Evolutionary conservation across 495 filamentous ascomycete species (phyloP), one percentile per base, ranked within the genome.

Genomic region (Friedmanniomyces simplex): DNA sequence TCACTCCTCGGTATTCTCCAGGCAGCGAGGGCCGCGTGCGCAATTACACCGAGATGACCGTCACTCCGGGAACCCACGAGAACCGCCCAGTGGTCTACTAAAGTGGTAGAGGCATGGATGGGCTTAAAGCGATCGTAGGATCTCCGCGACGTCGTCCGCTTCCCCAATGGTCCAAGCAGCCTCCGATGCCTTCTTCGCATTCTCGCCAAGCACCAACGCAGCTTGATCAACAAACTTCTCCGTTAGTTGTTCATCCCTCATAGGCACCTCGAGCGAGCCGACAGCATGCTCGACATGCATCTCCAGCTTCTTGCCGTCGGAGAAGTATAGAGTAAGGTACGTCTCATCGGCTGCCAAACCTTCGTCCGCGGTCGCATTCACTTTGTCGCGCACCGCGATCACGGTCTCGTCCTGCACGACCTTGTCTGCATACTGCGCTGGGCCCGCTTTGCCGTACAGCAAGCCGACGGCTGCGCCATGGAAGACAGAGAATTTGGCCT

Each of bases 401-500:
- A 77, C 68, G 1, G 59, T 63, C 13, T 55, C 39, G 55, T 75
- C 68, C 21, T 46, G 62, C 7, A 77, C 76, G 5, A 77, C 72
- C 0, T 58, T 54, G 59, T 80, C 73, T 25, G 73, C 72, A 58
- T 77, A 80, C 62, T 79, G 67, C 6, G 68, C 67, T 13, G 77
- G 78, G 0, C 74, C 75, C 24, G 71, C 77, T 56, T 76, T 75
- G 0, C 77, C 77, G 53, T 73, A 77, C 14, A 80, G 60, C 18
- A 80, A 49, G 12, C 73, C 77, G 11, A 78, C 67, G 0, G 74
- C 76, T 18, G 63, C 75, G 16, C 77, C 75, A 57, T 80, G 76
- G 54, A 72, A 80, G 18, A 78, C 74, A 48, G 74, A 77, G 52
- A 82, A 82, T 45, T 82, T 80, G 3, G 68, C 75, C 59, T 77